Conservation (phyloP, 345 rosid species). For the Melaleuca alternifolia region DNA sequence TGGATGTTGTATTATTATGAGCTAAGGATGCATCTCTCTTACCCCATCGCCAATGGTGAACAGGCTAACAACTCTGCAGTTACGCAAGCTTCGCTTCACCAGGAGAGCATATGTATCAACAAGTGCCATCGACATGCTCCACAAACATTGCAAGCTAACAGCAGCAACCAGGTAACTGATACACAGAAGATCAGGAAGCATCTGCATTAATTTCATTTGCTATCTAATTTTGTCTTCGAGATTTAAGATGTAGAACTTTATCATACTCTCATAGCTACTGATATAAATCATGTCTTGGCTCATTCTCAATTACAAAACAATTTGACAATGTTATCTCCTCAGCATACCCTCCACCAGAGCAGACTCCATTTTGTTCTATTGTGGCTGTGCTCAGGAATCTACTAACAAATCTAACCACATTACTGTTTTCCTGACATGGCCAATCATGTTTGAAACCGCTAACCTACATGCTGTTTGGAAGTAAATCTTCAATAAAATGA, state of each 20-base stretch:
- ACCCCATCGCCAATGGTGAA: slow-evolving; percentile 82
- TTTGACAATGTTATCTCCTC: not conserved
- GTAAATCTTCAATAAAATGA: not conserved
- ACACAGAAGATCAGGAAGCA: slow-evolving; percentile 3
- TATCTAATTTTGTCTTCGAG: not conserved
- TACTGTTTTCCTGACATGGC: not conserved
- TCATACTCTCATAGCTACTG: not conserved
- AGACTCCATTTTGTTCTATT: not conserved
- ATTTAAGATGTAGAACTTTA: not conserved
- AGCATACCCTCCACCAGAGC: not conserved
- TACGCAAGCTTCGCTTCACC: slow-evolving; percentile 59
- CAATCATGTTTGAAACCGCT: not conserved
- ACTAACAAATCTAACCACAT: not conserved
- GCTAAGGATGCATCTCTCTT: slow-evolving; percentile 11
- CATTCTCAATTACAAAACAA: not conserved
- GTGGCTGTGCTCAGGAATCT: not conserved
- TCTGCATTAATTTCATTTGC: not conserved
- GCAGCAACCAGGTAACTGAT: slow-evolving; percentile 69
- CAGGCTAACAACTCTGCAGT: slow-evolving; percentile 25
- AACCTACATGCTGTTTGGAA: not conserved
- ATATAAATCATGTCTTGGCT: not conserved
- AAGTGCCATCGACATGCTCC: slow-evolving; percentile 63
- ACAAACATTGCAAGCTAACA: slow-evolving; percentile 54
- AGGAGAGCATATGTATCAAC: slow-evolving; percentile 54
- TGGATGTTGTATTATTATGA: not conserved